Evolutionary conservation across 106 monocot genomes (phyloP), one percentile per base, ranked within the genome.

Genomic region (Chionographis japonica): DNA sequence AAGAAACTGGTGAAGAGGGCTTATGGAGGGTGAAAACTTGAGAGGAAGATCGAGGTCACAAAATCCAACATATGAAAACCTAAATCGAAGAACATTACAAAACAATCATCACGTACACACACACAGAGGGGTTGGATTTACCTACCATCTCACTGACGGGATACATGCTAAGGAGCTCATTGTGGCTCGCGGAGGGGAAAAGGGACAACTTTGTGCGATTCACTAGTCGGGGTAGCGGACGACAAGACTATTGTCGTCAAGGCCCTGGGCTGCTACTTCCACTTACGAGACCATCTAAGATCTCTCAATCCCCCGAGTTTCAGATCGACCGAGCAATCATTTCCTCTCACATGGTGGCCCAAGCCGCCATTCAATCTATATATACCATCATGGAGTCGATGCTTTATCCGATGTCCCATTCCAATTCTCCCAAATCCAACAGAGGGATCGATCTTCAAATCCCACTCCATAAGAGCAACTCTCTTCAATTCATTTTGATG

Each of bases 401-500:
- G 27, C 56, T 40, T 9, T 71, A 35, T 14, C 49, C 71, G 3
- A 42, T 12, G 54, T 59, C 71, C 15, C 54, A 52, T 2, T 71
- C 78, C 46, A 78, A 50, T 38, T 78, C 75, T 16, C 58, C 66
- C 16, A 84, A 68, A 52, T 81, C 87, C 84, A 76, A 87, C 60
- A 64, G 54, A 20, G 79, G 74, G 39, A 82, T 63, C 76, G 39
- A 82, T 63, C 76, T 84, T 90, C 67, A 84, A 66, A 65, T 90
- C 86, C 90, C 90, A 86, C 6, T 90, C 84, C 86, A 90, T 86
- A 15, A 68, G 70, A 59, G 38, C 18, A 57, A 65, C 43, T 40
- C 54, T 51, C 20, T 56, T 20, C 66, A 11, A n/a, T 54, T 55
- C 16, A 41, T 68, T 46, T 76, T 46, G 46, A 53, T 7, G 38